These are phyloP conservation scores for Pseudozyma tsukubaensis DNA, from an alignment of 1,284 basidiomycete species.

Conservation along the genomic window DNA sequence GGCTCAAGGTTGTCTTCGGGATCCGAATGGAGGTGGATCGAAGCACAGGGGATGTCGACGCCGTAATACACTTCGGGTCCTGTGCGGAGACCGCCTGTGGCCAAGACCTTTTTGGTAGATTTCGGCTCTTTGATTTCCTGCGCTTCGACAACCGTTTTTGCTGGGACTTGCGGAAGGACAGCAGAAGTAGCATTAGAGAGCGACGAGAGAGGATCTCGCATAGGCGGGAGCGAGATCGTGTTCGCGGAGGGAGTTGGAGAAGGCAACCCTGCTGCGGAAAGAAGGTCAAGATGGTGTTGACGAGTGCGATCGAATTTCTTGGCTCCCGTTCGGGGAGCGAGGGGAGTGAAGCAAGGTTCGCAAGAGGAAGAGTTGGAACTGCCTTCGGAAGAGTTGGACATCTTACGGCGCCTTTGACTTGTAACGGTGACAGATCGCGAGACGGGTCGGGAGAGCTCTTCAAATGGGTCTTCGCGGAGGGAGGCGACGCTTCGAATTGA, in stretches of 20 bases:
- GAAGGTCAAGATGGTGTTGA: constrained; percentile 2
- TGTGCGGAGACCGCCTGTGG: constrained; percentile 31
- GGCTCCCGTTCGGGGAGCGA: constrained; percentile 24
- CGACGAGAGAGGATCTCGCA: constrained; percentile 6
- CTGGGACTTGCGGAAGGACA: background rate
- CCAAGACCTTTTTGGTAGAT: background rate
- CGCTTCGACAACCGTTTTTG: background rate
- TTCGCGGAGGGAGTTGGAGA: background rate
- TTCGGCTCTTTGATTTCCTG: background rate
- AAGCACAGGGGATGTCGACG: constrained; percentile 56
- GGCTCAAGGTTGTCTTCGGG: constrained; percentile 48
- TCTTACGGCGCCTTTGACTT: constrained; percentile 7
- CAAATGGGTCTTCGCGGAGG: constrained; percentile 5
- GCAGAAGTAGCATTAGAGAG: background rate
- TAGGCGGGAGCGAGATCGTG: background rate
- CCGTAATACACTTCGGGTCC: constrained; percentile 52
- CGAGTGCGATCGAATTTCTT: constrained; percentile 29
- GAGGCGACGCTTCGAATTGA: constrained; percentile 13
- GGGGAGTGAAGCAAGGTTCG: constrained; percentile 16
- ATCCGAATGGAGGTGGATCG: constrained; percentile 50
- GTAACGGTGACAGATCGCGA: background rate
- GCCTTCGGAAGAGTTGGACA: constrained; percentile 5
- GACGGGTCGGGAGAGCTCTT: background rate
- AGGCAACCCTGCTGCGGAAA: background rate
- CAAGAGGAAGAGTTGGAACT: constrained; percentile 8